Percentiles rank a stretch among this genome's conserved stretches.
Evolutionary conservation across 2,329 filamentous ascomycete species (phyloP).

Genomic region (Penicillium sp.): DNA sequence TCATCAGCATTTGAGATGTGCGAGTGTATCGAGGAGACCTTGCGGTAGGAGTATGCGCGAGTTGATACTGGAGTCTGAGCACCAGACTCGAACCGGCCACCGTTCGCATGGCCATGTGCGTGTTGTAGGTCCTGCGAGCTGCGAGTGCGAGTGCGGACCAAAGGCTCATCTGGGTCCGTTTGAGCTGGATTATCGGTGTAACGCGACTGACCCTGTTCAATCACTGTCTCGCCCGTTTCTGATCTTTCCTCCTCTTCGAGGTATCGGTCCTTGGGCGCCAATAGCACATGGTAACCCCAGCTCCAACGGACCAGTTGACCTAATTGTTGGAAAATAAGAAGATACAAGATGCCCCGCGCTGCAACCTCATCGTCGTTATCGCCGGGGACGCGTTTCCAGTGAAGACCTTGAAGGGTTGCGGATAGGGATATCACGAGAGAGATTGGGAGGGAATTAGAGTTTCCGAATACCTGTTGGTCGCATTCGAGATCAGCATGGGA

Average conservation of each 20-base stretch:
- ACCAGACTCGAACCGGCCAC: constrained; percentile 36
- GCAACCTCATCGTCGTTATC: constrained; percentile 96
- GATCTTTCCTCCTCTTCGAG: constrained; percentile 44
- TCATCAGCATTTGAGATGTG: constrained; percentile 21
- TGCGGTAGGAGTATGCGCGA: constrained; percentile 36
- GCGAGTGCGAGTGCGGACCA: constrained; percentile 33
- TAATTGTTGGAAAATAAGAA: constrained; percentile 96
- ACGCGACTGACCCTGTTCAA: constrained; percentile 41
- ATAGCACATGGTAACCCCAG: constrained; percentile 92
- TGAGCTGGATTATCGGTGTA: constrained; percentile 44
- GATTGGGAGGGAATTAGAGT: constrained; percentile 96
- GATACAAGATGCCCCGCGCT: constrained; percentile 88
- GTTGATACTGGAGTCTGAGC: constrained; percentile 41
- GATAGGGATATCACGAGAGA: constrained; percentile 93
- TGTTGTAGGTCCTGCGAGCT: constrained; percentile 29
- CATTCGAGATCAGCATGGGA: constrained; percentile 4
- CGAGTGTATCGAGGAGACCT: constrained; percentile 27
- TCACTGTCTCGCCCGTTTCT: constrained; percentile 27
- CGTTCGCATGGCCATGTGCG: constrained; percentile 8
- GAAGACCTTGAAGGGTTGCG: constrained; percentile 84
- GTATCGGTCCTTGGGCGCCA: constrained; percentile 73
- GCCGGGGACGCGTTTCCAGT: constrained; percentile 87
- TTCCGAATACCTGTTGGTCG: constrained; percentile 73
- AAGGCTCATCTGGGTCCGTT: constrained; percentile 38
- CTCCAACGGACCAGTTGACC: constrained; percentile 95